Conservation (phyloP, 257 asterid genomes). For the Lithospermum erythrorhizon region DNA sequence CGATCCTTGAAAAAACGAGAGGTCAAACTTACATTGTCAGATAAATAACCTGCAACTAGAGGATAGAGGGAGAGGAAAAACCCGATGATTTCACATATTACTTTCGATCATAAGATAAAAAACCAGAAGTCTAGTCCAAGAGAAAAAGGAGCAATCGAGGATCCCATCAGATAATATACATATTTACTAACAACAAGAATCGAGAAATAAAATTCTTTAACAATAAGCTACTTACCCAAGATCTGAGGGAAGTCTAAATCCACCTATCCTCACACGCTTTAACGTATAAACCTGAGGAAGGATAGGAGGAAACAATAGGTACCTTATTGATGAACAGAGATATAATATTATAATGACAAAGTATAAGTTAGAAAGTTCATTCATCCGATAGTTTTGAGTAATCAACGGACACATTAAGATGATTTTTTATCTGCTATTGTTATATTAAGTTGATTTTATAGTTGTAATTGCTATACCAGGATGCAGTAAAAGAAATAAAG, state of each 20-base stretch:
- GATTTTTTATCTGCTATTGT: too few relatives aligned
- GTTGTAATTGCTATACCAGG: neutral
- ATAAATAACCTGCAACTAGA: neutral
- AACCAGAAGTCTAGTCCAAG: too few relatives aligned
- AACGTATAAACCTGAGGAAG: conserved; percentile 65
- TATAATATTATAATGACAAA: conserved; percentile 3
- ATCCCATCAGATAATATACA: neutral
- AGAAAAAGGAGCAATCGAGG: neutral
- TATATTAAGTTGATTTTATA: neutral
- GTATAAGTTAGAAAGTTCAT: neutral
- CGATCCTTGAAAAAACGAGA: conserved; percentile 42
- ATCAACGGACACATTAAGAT: too few relatives aligned
- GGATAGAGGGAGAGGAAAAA: too few relatives aligned
- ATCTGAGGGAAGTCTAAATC: conserved; percentile 87
- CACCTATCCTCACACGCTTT: conserved; percentile 88
- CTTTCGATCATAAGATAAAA: neutral
- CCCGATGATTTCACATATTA: too few relatives aligned
- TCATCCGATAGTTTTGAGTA: neutral
- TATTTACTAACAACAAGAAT: neutral
- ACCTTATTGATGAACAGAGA: neutral
- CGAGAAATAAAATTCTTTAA: neutral
- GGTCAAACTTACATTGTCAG: neutral
- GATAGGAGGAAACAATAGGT: conserved; percentile 6
- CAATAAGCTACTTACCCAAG: conserved; percentile 51
- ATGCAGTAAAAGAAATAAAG: conserved; percentile 4